phyloP scores from a whole-genome alignment of 805 yeast genomes.

The Yarrowia deformans region DNA sequence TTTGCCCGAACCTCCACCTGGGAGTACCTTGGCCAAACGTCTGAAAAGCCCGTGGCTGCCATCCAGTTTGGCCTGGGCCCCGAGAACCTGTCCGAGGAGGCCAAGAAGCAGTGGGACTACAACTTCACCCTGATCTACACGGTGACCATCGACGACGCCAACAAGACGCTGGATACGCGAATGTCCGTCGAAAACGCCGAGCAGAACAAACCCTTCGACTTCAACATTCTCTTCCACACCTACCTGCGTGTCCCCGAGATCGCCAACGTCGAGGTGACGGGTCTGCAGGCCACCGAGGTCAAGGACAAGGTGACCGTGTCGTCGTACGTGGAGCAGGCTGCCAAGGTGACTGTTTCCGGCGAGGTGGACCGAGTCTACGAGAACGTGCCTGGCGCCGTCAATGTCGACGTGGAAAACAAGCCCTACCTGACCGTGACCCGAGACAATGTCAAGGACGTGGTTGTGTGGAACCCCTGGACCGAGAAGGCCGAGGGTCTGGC shows the following conservation, averaged over 20 bases:
- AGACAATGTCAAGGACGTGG: constrained; percentile 67
- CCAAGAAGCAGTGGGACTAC: constrained; percentile 64
- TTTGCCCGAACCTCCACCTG: constrained; percentile 89
- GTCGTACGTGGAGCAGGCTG: constrained; percentile 50
- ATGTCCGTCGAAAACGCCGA: constrained; percentile 82
- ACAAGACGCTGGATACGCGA: constrained; percentile 61
- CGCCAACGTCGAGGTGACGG: constrained; percentile 76
- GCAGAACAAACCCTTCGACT: constrained; percentile 64
- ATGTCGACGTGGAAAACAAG: constrained; percentile 73
- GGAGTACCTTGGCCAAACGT: constrained; percentile 92
- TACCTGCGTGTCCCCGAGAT: constrained; percentile 79
- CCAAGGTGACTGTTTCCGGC: constrained; percentile 48
- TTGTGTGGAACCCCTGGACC: constrained; percentile 99
- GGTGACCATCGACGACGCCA: constrained; percentile 63
- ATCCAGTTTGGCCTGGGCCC: constrained; percentile 93
- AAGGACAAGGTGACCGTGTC: constrained; percentile 77
- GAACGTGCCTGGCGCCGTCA: constrained; percentile 59
- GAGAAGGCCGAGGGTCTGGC: constrained; percentile 82
- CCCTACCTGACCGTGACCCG: constrained; percentile 74
- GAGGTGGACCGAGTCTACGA: constrained; percentile 89
- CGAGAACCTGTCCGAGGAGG: constrained; percentile 72
- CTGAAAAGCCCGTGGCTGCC: constrained; percentile 66
- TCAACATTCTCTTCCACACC: constrained; percentile 95
- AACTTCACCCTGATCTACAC: constrained; percentile 83
- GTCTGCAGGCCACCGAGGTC: constrained; percentile 74